phyloP scores from a whole-genome alignment of 1,139 yeast species.

The Suhomyces panamericanus region DNA sequence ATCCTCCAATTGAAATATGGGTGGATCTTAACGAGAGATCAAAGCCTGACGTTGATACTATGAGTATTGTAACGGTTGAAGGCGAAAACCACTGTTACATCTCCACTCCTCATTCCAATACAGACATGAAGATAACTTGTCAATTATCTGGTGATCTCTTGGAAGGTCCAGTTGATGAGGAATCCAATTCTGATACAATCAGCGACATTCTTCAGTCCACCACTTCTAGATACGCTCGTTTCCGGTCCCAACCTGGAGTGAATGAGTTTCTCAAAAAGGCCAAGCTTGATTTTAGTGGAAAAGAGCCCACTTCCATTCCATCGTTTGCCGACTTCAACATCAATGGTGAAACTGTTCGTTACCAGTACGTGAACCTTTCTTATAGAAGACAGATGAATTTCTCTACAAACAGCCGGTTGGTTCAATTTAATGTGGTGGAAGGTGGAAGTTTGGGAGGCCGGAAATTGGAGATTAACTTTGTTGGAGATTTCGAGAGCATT shows the following conservation, averaged over 20 bases:
- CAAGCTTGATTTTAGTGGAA: constrained; percentile 43
- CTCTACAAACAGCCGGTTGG: constrained; percentile 30
- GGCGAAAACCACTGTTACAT: constrained; percentile 45
- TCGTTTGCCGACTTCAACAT: constrained; percentile 39
- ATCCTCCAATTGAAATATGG: constrained; percentile 60
- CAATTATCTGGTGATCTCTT: constrained; percentile 40
- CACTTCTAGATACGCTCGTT: constrained; percentile 29
- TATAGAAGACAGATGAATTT: constrained; percentile 49
- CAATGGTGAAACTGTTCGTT: constrained; percentile 37
- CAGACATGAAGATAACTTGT: constrained; percentile 50
- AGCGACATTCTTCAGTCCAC: constrained; percentile 30
- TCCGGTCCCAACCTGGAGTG: constrained; percentile 50
- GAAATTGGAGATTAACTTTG: constrained; percentile 46
- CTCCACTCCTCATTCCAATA: constrained; percentile 37
- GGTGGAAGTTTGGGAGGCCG: constrained; percentile 61
- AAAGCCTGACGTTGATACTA: constrained; percentile 40
- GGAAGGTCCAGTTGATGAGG: constrained; percentile 9
- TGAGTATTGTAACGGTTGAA: constrained; percentile 48
- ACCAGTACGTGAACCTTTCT: constrained; percentile 43
- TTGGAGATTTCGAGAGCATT: constrained; percentile 34
- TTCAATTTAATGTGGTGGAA: constrained; percentile 52
- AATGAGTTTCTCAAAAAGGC: constrained; percentile 38
- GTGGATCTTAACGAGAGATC: constrained; percentile 42
- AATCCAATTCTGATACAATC: constrained; percentile 12
- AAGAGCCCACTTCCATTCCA: constrained; percentile 34